A percentile compares a stretch with the other conserved stretches of the same genome.
Evolutionary conservation across 345 rosid species (phyloP).

Genomic region (Eutrema japonicum): DNA sequence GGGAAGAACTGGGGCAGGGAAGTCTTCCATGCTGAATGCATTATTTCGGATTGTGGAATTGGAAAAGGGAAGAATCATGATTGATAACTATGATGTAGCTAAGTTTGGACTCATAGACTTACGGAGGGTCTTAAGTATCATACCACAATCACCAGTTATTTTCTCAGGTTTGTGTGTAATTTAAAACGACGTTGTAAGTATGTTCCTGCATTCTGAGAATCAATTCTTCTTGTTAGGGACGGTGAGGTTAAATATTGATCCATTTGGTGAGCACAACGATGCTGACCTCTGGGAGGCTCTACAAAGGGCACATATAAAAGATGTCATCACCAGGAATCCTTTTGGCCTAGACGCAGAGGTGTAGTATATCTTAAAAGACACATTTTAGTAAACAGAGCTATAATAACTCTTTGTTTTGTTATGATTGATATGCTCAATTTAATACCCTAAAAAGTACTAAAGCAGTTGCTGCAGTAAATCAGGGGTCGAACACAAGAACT

Average conservation of each 20-base stretch:
- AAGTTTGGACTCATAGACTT: constrained; percentile 77
- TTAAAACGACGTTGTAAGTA: not conserved
- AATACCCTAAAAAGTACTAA: too few species aligned
- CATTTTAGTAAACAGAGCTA: not conserved
- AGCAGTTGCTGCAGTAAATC: too few species aligned
- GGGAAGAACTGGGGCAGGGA: constrained; percentile 98
- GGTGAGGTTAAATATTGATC: constrained; percentile 91
- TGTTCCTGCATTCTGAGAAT: constrained; percentile 13
- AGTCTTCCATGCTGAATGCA: constrained; percentile 95
- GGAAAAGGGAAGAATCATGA: constrained; percentile 73
- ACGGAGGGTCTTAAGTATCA: constrained; percentile 79
- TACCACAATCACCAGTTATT: constrained; percentile 95
- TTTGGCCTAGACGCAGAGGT: constrained; percentile 84
- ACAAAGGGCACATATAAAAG: constrained; percentile 85
- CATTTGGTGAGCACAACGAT: constrained; percentile 84
- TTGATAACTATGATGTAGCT: constrained; percentile 69
- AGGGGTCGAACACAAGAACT: too few species aligned
- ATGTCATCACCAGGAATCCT: constrained; percentile 69
- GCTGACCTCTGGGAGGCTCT: constrained; percentile 94
- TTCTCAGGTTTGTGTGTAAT: constrained; percentile 67
- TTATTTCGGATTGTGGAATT: constrained; percentile 86
- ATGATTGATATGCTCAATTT: too few species aligned
- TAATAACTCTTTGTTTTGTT: not conserved
- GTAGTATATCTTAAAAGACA: not conserved
- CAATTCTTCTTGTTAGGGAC: constrained; percentile 55